Conservation (phyloP, 179 eudicot genomes). For the Corrigiola litoralis region DNA sequence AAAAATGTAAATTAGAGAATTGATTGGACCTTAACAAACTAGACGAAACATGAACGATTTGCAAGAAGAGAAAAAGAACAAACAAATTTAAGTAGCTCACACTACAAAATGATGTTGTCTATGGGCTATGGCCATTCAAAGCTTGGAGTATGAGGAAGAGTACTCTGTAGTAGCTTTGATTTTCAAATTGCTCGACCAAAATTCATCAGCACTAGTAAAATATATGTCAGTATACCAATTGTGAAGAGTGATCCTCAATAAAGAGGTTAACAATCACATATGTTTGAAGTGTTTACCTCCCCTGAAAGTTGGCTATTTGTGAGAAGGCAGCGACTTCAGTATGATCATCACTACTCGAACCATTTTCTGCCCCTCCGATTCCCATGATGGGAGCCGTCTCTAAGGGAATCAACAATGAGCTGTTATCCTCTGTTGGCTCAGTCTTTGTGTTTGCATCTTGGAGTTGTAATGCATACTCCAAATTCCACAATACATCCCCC, state of each 20-base stretch:
- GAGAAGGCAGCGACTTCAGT: conserved; percentile 35
- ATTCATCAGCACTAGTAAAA: neutral
- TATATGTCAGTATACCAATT: neutral
- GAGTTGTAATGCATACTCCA: conserved; percentile 83
- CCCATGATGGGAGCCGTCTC: conserved; percentile 24
- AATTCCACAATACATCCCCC: conserved; percentile 93
- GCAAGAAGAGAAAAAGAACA: neutral
- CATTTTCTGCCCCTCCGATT: conserved; percentile 4
- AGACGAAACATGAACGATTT: neutral
- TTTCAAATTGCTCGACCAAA: neutral
- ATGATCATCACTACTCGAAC: conserved; percentile 21
- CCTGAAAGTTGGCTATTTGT: conserved; percentile 35
- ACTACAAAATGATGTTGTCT: conserved; percentile 1
- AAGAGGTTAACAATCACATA: neutral
- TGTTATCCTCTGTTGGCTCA: conserved; percentile 36
- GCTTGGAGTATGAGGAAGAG: neutral
- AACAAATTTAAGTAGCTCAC: neutral
- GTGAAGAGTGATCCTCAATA: neutral
- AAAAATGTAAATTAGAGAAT: conserved; percentile 1
- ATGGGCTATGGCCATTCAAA: neutral
- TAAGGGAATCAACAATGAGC: conserved; percentile 36
- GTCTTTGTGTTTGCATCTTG: conserved; percentile 46
- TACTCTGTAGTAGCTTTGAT: neutral
- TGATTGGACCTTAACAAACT: neutral
- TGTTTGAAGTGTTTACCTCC: conserved; percentile 26